A percentile compares a stretch with the other conserved stretches of the same genome.
These are phyloP conservation scores for Chlamydomonas incerta DNA, from an alignment of 139 green algal genomes.

Conservation along the genomic window DNA sequence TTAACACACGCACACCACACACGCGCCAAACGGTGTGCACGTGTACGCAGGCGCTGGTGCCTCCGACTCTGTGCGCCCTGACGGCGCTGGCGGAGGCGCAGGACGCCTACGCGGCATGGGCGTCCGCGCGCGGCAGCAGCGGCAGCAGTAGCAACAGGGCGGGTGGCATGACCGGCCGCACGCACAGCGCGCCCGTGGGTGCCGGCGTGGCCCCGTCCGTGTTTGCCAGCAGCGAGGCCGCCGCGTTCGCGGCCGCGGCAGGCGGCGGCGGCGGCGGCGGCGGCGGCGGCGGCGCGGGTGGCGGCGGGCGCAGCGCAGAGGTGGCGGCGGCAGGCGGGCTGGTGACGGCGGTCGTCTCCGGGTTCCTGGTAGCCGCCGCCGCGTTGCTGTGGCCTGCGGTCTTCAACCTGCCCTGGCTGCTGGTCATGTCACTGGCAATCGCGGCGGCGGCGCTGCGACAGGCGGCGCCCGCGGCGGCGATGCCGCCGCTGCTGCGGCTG, in stretches of 20 bases:
- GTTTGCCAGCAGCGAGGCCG: background rate
- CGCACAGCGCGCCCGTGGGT: too few relatives aligned
- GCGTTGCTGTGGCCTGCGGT: constrained; percentile 30
- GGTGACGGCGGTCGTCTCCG: too few relatives aligned
- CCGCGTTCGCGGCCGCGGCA: too few relatives aligned
- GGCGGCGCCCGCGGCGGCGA: background rate
- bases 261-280: background rate
- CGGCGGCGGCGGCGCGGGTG: too few relatives aligned
- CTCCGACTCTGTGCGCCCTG: constrained; percentile 16
- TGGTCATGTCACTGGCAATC: background rate
- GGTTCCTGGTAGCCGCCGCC: background rate
- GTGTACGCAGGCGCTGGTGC: background rate
- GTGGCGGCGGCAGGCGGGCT: background rate
- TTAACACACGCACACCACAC: background rate
- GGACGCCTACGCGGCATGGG: background rate
- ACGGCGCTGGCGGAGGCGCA: constrained; percentile 24
- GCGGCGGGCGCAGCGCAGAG: background rate
- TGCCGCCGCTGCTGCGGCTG: constrained; percentile 19
- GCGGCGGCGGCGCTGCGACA: background rate
- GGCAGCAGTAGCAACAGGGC: background rate
- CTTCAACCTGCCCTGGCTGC: constrained; percentile 38
- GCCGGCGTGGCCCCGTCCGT: too few relatives aligned
- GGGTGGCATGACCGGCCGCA: background rate
- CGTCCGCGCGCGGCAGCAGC: background rate
- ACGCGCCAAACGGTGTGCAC: too few relatives aligned